Evolutionary conservation across 2,329 filamentous ascomycete genomes (phyloP).

Genomic region (Stagonosporopsis cucurbitacearum): DNA sequence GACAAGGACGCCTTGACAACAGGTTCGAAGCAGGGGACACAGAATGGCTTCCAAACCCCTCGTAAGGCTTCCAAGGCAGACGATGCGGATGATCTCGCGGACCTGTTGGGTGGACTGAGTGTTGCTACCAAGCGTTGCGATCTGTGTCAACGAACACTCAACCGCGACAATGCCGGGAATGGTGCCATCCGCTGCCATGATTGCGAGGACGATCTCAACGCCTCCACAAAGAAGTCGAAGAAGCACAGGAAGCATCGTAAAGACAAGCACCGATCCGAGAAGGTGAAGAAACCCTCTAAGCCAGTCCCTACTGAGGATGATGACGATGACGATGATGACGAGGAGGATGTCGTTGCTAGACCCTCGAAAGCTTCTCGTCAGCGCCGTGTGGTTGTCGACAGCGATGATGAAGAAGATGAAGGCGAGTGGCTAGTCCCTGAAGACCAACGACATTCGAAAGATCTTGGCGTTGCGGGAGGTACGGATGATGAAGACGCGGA

Average conservation of each 20-base stretch:
- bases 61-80: conserved; percentile 56
- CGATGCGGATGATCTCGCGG: conserved; percentile 82
- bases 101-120: conserved; percentile 83
- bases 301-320: conserved; percentile 38
- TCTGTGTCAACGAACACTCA: conserved; percentile 76
- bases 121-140: conserved; percentile 81
- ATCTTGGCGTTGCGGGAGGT: conserved; percentile 80
- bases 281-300: conserved; percentile 55
- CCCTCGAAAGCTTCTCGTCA: conserved; percentile 34
- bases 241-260: conserved; percentile 54
- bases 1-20: conserved; percentile 85
- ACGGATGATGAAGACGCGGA: conserved; percentile 88
- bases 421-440: conserved; percentile 82
- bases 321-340: conserved; percentile 34
- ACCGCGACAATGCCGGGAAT: conserved; percentile 59
- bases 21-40: conserved; percentile 57
- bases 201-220: conserved; percentile 76
- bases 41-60: conserved; percentile 42
- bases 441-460: conserved; percentile 64
- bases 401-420: conserved; percentile 71
- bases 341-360: conserved; percentile 24
- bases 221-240: conserved; percentile 52
- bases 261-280: conserved; percentile 39
- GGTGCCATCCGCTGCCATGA: conserved; percentile 71
- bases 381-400: conserved; percentile 63